Evolutionary conservation across 371 early-diverging fungal species (phyloP), one percentile per base, ranked within the genome.

Genomic region (Sporodiniella umbellata): DNA sequence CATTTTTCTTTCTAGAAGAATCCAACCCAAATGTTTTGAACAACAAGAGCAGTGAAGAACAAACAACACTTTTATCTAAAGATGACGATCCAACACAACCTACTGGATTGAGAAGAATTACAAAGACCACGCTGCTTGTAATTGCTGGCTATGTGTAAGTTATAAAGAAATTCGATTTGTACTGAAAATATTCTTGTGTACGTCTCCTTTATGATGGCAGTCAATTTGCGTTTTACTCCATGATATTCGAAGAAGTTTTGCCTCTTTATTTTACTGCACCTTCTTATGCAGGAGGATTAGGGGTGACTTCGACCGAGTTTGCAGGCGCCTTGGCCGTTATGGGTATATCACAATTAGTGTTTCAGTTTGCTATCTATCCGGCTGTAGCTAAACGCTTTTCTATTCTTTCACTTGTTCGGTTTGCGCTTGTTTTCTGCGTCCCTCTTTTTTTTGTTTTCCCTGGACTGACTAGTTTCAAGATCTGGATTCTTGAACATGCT

Each of bases 161-260:
- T 22, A 15, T 31, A 19, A 48, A 48, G 17, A 22, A 10, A n/a
- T n/a, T n/a, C n/a, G n/a, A n/a, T n/a, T n/a, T n/a, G n/a, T n/a
- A n/a, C n/a, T n/a, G n/a, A n/a, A n/a, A n/a, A n/a, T n/a, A n/a
- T n/a, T n/a, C n/a, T n/a, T n/a, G n/a, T n/a, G n/a, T n/a, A n/a
- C n/a, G n/a, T n/a, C n/a, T n/a, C n/a, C n/a, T n/a, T n/a, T n/a
- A n/a, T n/a, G n/a, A n/a, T n/a, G n/a, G n/a, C n/a, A 75, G 70
- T 0, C 30, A 77, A 19, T 68, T 88, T 51, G 71, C 83, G 4
- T 75, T 92, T n/a, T 84, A 86, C 42, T 68, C 81, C 7, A 85
- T 89, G 45, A 70, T 92, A 19, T 79, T 86, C 48, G 91, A 93
- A 37, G 89, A 90, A 62, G 70, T 87, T 0, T 84, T 86, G 24